phyloP scores from a whole-genome alignment of 2,329 filamentous ascomycete species.

The Botrytis pseudocinerea region DNA sequence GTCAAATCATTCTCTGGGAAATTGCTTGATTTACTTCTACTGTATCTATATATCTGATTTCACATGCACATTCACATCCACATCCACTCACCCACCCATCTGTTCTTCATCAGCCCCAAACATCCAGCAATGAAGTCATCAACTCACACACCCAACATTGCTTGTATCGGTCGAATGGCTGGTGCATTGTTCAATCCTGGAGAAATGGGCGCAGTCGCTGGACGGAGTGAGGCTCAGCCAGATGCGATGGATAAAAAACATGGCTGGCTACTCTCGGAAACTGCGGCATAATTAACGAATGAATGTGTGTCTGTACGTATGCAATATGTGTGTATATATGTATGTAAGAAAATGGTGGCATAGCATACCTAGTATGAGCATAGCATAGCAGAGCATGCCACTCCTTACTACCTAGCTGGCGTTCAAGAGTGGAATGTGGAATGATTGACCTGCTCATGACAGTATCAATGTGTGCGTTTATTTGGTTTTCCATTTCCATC shows the following conservation, averaged over 20 bases:
- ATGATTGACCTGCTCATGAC: not conserved
- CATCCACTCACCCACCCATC: not conserved
- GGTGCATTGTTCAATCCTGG: not conserved
- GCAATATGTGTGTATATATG: not conserved
- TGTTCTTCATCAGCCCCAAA: conserved; percentile 1
- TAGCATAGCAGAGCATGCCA: not conserved
- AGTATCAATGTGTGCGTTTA: not conserved
- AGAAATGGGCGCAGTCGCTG: conserved; percentile 7
- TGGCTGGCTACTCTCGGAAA: not conserved
- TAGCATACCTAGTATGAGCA: no score
- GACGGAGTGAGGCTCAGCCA: conserved; percentile 19
- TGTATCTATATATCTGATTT: not conserved
- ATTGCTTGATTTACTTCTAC: not conserved
- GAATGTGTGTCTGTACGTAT: not conserved
- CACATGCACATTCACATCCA: no score
- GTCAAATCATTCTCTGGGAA: not conserved
- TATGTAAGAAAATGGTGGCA: not conserved
- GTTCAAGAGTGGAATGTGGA: not conserved
- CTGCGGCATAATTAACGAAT: conserved; percentile 11
- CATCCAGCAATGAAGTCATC: conserved; percentile 14
- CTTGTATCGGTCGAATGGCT: not conserved
- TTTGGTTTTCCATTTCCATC: not conserved
- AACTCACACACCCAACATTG: not conserved
- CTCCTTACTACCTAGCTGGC: not conserved
- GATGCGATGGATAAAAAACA: not conserved